Conservation (phyloP, 169 alveolate genomes). For the Blepharisma undulans region DNA sequence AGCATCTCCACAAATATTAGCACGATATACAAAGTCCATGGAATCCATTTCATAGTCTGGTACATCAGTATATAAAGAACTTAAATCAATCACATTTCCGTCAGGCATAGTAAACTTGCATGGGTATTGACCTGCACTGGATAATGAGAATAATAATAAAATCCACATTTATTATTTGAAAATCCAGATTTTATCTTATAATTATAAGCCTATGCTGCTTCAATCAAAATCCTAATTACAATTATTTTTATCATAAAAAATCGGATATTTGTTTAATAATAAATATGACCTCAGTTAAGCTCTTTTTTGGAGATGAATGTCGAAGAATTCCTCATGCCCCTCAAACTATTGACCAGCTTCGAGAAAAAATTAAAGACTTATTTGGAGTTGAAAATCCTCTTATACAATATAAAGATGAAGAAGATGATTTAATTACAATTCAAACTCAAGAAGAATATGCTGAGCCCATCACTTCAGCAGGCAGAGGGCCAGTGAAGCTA, state of each 20-base stretch:
- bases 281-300: background rate
- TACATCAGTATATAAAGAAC: background rate
- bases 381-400: background rate
- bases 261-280: background rate
- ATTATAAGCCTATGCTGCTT: background rate
- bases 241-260: no score
- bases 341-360: background rate
- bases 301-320: background rate
- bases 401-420: constrained; percentile 24
- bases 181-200: no score
- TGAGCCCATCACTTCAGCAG: background rate
- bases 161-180: background rate
- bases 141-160: no score
- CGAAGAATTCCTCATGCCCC: constrained; percentile 2
- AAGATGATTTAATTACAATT: constrained; percentile 2
- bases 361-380: background rate
- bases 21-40: background rate
- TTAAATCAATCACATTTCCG: constrained; percentile 3
- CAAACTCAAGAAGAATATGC: background rate
- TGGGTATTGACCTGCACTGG: background rate
- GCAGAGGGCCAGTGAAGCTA: background rate
- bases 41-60: constrained; percentile 12
- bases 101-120: constrained; percentile 15
- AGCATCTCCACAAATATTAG: constrained; percentile 26
- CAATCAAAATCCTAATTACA: no score